Conservation (phyloP, 2,329 filamentous ascomycete species). For the Venturia carpophila region DNA sequence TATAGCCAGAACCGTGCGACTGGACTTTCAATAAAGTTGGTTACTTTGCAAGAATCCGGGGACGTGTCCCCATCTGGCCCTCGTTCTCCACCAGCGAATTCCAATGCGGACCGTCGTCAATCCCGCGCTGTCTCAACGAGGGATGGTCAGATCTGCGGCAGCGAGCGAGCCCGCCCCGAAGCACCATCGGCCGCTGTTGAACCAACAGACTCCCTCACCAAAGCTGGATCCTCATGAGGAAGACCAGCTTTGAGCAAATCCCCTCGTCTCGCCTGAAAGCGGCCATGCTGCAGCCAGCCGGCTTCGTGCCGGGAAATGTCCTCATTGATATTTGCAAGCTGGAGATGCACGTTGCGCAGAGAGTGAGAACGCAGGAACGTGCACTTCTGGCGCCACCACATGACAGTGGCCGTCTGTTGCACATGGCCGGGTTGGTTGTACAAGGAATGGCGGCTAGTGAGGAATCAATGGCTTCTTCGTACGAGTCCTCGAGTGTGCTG, state of each 20-base stretch:
- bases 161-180: neutral
- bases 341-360: neutral
- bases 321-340: constrained; percentile 4
- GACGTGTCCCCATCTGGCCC: neutral
- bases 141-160: neutral
- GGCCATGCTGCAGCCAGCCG: neutral
- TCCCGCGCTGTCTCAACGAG: neutral
- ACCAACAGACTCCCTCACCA: neutral
- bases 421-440: constrained; percentile 2
- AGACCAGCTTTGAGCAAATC: neutral
- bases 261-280: neutral
- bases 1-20: neutral
- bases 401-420: constrained; percentile 1
- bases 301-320: neutral
- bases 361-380: constrained; percentile 1
- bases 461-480: neutral
- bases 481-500: constrained; percentile 6
- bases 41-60: neutral
- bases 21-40: neutral
- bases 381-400: constrained; percentile 2
- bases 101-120: neutral
- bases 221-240: neutral
- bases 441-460: neutral
- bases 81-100: neutral
- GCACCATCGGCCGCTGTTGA: neutral